Evolutionary conservation across 1,139 yeast genomes (phyloP).

Genomic region (Arxiozyma slooffiae): DNA sequence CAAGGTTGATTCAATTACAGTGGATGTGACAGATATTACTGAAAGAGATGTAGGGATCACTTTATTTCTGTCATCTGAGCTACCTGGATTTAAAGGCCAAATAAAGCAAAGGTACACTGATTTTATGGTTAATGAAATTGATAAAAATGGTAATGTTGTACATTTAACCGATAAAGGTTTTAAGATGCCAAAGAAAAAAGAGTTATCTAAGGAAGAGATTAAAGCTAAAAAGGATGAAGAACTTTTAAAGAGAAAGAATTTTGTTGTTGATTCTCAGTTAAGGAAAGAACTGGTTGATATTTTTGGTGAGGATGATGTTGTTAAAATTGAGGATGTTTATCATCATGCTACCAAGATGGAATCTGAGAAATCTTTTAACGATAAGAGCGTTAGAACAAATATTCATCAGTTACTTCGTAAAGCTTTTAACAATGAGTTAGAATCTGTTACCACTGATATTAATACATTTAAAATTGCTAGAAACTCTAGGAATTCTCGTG

Average conservation of each 20-base stretch:
- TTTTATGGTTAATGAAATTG: slow-evolving; percentile 85
- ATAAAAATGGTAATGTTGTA: slow-evolving; percentile 54
- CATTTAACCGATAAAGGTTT: slow-evolving; percentile 70
- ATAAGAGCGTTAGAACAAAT: slow-evolving; percentile 61
- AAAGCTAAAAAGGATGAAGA: slow-evolving; percentile 33
- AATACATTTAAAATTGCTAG: slow-evolving; percentile 56
- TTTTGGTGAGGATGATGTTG: slow-evolving; percentile 53
- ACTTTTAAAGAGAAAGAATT: slow-evolving; percentile 36
- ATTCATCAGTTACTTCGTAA: slow-evolving; percentile 69
- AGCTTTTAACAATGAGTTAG: slow-evolving; percentile 66
- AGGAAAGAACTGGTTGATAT: slow-evolving; percentile 40
- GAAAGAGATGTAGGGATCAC: slow-evolving; percentile 84
- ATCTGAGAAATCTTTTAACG: slow-evolving; percentile 49
- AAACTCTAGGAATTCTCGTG: slow-evolving; percentile 35
- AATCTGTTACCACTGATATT: slow-evolving; percentile 62
- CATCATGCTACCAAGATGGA: slow-evolving; percentile 50
- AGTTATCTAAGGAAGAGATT: slow-evolving; percentile 38
- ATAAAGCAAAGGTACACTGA: slow-evolving; percentile 90
- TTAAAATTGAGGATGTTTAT: slow-evolving; percentile 48
- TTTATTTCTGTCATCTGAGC: slow-evolving; percentile 45
- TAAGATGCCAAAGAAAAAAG: slow-evolving; percentile 41
- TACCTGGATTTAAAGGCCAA: slow-evolving; percentile 63
- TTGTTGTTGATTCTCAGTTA: slow-evolving; percentile 40
- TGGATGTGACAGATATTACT: slow-evolving; percentile 19
- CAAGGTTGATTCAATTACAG: slow-evolving; percentile 4